Conservation (phyloP, 208 protist species). For the Strigomonas culicis region DNA sequence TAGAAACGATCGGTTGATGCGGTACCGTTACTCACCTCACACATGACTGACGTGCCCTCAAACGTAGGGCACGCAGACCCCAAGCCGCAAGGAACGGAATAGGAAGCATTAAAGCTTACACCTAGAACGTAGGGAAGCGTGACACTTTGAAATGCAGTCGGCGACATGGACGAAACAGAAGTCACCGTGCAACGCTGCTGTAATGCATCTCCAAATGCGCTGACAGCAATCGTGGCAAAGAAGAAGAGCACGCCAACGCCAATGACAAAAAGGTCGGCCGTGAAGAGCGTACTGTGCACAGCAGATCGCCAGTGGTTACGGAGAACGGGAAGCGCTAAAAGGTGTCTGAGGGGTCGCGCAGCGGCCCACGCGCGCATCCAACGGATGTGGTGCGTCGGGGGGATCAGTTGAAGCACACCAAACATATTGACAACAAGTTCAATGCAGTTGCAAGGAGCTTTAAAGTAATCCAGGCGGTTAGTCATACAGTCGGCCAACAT, state of each 20-base stretch:
- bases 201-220: constrained; percentile 21
- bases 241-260: constrained; percentile 24
- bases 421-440: constrained; percentile 45
- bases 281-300: constrained; percentile 18
- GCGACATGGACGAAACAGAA: neutral
- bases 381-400: constrained; percentile 28
- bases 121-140: constrained; percentile 5
- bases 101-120: constrained; percentile 2
- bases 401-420: constrained; percentile 41
- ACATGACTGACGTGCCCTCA: no score
- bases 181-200: constrained; percentile 37
- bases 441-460: constrained; percentile 42
- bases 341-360: constrained; percentile 38
- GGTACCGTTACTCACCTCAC: neutral
- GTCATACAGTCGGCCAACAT: constrained; percentile 46
- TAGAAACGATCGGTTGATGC: neutral
- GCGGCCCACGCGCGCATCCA: constrained; percentile 48
- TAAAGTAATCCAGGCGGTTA: constrained; percentile 31
- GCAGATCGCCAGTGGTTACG: constrained; percentile 21
- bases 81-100: constrained; percentile 2
- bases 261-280: constrained; percentile 29
- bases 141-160: constrained; percentile 1
- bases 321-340: constrained; percentile 21
- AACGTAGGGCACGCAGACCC: constrained; percentile 8
- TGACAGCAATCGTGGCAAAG: constrained; percentile 31